These are phyloP conservation scores for Geotrichum phurueaensis DNA, from an alignment of 1,139 yeast species.

Conservation along the genomic window DNA sequence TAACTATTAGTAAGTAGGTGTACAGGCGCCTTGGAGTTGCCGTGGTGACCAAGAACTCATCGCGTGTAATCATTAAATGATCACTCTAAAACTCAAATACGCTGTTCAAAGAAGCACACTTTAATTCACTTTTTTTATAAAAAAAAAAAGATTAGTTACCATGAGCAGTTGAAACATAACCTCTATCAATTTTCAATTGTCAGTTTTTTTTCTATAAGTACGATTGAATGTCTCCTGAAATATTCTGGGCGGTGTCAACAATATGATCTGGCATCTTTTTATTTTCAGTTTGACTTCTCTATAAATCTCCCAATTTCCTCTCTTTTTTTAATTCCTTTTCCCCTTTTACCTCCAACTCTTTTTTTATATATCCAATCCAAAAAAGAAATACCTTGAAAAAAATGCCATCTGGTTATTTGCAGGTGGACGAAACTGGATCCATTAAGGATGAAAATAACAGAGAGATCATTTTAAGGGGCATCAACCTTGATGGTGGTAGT, in stretches of 20 bases:
- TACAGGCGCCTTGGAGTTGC: too few relatives aligned
- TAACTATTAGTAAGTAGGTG: too few relatives aligned
- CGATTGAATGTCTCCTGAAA: not conserved
- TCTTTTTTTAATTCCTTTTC: not conserved
- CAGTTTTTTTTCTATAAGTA: not conserved
- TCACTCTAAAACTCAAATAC: too few relatives aligned
- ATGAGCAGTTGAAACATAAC: too few relatives aligned
- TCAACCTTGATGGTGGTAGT: slow-evolving; percentile 65
- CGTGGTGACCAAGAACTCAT: too few relatives aligned
- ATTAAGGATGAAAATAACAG: slow-evolving; percentile 55
- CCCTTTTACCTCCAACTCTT: not conserved
- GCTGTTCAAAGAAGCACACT: too few relatives aligned
- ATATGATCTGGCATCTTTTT: not conserved
- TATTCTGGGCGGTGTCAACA: not conserved
- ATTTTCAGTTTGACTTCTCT: not conserved
- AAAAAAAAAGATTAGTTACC: too few relatives aligned
- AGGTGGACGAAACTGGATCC: slow-evolving; percentile 43
- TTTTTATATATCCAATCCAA: not conserved
- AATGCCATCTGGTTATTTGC: slow-evolving; percentile 11
- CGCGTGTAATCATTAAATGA: too few relatives aligned
- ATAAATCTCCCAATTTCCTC: not conserved
- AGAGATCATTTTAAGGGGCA: slow-evolving; percentile 60
- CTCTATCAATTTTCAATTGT: too few relatives aligned
- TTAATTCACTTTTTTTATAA: too few relatives aligned
- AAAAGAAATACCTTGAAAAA: not conserved